Evolutionary conservation across 2,329 filamentous ascomycete genomes (phyloP).

Genomic region (Davidsoniella australis): DNA sequence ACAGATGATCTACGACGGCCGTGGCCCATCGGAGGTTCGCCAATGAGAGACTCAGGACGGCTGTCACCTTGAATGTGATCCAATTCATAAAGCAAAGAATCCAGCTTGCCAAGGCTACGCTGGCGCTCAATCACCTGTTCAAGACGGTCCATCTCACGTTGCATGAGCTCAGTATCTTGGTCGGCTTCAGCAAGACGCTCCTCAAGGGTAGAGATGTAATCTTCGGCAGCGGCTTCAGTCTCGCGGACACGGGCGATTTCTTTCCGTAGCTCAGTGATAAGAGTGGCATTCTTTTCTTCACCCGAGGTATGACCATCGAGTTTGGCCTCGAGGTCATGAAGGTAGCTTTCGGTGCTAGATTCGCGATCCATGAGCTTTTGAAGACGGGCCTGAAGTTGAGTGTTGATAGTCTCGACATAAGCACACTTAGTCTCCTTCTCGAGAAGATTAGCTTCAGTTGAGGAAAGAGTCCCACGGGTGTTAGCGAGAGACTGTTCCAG

Average conservation of each 20-base stretch:
- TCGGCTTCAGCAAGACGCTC: conserved; percentile 90
- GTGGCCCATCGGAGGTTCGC: conserved; percentile 5
- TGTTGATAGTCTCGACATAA: conserved; percentile 81
- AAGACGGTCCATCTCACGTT: conserved; percentile 82
- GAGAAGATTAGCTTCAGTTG: conserved; percentile 67
- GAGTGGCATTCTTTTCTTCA: conserved; percentile 78
- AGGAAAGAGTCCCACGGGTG: conserved; percentile 68
- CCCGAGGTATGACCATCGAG: conserved; percentile 80
- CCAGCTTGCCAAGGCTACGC: conserved; percentile 82
- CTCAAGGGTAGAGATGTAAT: conserved; percentile 93
- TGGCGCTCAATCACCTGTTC: conserved; percentile 94
- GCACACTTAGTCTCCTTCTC: conserved; percentile 91
- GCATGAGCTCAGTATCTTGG: conserved; percentile 91
- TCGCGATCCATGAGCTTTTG: conserved; percentile 89
- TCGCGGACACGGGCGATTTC: conserved; percentile 78
- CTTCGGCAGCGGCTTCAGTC: conserved; percentile 78
- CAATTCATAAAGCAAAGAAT: conserved; percentile 79
- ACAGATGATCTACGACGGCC: conserved; percentile 24
- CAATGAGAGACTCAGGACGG: conserved; percentile 16
- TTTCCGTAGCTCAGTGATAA: conserved; percentile 75
- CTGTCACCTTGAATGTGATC: conserved; percentile 42
- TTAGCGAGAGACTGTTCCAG: conserved; percentile 82
- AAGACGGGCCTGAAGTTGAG: conserved; percentile 75
- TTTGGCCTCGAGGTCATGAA: conserved; percentile 79
- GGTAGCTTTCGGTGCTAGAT: conserved; percentile 76